Base-by-base conservation (phyloP, 2,329 filamentous ascomycete genomes). In the Fusarium clavum region DNA sequence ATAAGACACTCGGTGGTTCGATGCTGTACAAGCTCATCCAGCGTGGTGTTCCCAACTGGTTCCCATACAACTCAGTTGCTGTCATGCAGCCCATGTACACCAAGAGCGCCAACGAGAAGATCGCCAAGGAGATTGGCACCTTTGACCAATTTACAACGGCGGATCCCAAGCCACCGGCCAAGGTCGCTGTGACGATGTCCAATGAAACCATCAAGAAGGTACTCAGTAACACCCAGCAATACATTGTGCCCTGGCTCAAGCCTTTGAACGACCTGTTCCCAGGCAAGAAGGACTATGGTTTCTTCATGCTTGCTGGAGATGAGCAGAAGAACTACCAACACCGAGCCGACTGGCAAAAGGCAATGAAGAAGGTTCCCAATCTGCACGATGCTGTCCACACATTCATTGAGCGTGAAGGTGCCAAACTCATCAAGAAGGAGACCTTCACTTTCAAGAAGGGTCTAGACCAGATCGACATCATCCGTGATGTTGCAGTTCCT, bases 401-500 rank as follows among this genome's bases (percentile, higher is more conserved):
- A 0, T 79, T 82, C 24, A 67, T 83, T 38, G 72, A 77, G 38
- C 70, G 69, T 3, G 76, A 77, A 4, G 81, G 81, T 7, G 30
- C 64, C 3, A 61, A 76, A 85, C 70, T 86, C 81, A 77, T 83
- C 18, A 65, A 79, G 24, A 79, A 80, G 64, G 79, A 81, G 70
- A 72, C 76, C 0, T 83, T 83, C 57, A 73, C 64, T 27, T 61
- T 83, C 20, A 73, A 73, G 53, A 70, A 79, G 38, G 80, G 78
- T 0, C 77, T 83, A 2, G 73, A 78, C 61, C 81, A 83, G 67
- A 74, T 83, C 29, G 82, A 83, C 49, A 67, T 83, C 22, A 77
- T 83, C 56, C 80, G 82, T 14, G 87, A 90, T 51, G 84, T 91
- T 16, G 87, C 86, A 18, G 89, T 90, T 64, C 85, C 89, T 13